Percentiles rank a stretch among this genome's conserved stretches.
These are phyloP conservation scores for Picochlorum sp. DNA, from an alignment of 139 green algal species.

Conservation along the genomic window DNA sequence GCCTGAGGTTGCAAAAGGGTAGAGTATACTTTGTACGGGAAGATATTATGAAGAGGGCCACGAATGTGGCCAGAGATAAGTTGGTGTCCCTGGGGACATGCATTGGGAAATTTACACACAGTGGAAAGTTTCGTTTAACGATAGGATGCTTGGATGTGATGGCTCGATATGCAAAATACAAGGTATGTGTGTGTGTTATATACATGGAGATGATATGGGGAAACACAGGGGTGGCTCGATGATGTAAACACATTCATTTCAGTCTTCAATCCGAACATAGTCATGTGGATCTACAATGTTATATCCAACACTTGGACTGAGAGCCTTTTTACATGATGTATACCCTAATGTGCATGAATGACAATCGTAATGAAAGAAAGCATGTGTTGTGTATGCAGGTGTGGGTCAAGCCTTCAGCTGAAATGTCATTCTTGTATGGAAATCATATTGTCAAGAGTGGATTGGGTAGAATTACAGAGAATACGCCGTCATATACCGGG, in stretches of 20 bases:
- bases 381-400: constrained; percentile 50
- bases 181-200: constrained; percentile 45
- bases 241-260: constrained; percentile 39
- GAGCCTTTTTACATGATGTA: neutral
- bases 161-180: constrained; percentile 87
- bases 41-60: constrained; percentile 77
- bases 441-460: constrained; percentile 96
- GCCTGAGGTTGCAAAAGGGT: constrained; percentile 88
- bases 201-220: neutral
- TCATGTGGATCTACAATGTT: constrained; percentile 6
- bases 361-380: too few species aligned
- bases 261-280: constrained; percentile 55
- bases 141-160: constrained; percentile 88
- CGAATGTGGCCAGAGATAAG: constrained; percentile 82
- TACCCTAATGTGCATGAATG: too few species aligned
- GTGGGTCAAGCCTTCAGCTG: constrained; percentile 93
- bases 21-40: constrained; percentile 95
- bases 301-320: constrained; percentile 33
- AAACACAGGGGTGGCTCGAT: constrained; percentile 8
- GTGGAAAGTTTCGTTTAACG: constrained; percentile 88
- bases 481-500: constrained; percentile 79
- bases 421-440: constrained; percentile 98
- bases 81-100: constrained; percentile 81
- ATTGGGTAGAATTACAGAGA: constrained; percentile 93
- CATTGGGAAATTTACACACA: constrained; percentile 96